These are phyloP conservation scores for Elsinoe australis DNA, from an alignment of 2,329 filamentous ascomycete species.

Conservation along the genomic window DNA sequence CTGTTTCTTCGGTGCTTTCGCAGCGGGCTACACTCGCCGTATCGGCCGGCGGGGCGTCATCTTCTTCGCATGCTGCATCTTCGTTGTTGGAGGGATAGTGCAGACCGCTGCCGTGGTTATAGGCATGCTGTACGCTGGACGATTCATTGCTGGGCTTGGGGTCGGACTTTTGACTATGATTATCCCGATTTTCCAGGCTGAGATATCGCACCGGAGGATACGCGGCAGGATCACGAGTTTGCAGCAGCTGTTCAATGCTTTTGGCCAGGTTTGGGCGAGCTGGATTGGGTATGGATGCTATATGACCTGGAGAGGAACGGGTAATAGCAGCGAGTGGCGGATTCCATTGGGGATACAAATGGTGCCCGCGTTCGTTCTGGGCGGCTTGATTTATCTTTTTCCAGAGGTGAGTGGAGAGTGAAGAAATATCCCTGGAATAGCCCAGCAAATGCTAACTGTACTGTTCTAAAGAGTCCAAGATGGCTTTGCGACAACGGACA, in stretches of 20 bases:
- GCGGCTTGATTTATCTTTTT: constrained; percentile 22
- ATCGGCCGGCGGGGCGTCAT: constrained; percentile 64
- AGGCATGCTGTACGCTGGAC: constrained; percentile 23
- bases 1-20: constrained; percentile 23
- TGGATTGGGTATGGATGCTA: constrained; percentile 25
- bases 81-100: constrained; percentile 23
- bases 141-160: constrained; percentile 24
- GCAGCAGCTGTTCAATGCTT: constrained; percentile 24
- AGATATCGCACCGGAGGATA: constrained; percentile 44
- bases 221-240: constrained; percentile 23
- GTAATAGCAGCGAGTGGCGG: constrained; percentile 23
- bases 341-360: constrained; percentile 23
- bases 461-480: constrained; percentile 15
- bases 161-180: constrained; percentile 49
- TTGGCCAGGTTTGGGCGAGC: constrained; percentile 23
- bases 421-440: too few species aligned
- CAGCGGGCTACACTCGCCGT: constrained; percentile 59
- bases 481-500: constrained; percentile 24
- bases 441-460: neutral
- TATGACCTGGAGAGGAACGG: constrained; percentile 22
- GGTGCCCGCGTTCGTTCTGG: constrained; percentile 22
- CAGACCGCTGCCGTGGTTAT: constrained; percentile 24
- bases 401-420: constrained; percentile 21
- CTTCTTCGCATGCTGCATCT: constrained; percentile 51
- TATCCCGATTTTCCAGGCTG: constrained; percentile 77